Evolutionary conservation across 148 eudicot species (phyloP), one percentile per base, ranked within the genome.

Genomic region (Fagopyrum esculentum): DNA sequence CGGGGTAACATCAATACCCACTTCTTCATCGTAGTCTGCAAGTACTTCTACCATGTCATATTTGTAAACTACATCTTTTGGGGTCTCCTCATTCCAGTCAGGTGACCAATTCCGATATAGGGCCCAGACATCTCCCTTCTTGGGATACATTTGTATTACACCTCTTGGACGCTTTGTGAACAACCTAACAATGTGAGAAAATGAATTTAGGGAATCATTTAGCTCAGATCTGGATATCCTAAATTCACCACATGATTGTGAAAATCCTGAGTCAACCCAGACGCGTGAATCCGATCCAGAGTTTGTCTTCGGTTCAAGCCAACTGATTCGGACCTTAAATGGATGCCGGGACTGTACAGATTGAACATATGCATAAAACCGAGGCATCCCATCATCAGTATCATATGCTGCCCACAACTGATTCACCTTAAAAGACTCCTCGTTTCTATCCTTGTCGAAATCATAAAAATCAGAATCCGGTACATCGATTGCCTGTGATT

Each of bases 331-430:
- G 69, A 85, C 29, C 81, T 80, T 84, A 75, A 87, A 86, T 49
- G 94, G 94, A 75, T 83, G 78, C 66, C 73, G 73, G 72, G 89
- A 90, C 11, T 73, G 75, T 19, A 90, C 80, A 35, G 81, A 71
- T 40, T 83, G 86, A 76, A 90, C 75, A 78, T 83, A 76, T 44
- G 86, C 91, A 81, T 90, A 90, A 71, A 82, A 75, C 45, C 94
- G 80, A 56, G 94, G 94, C 91, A 90, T 86, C n/a, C 91, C 95
- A 76, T 90, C 95, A 73, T 81, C 40, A 35, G 40, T 82, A 71
- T 88, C 88, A 79, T 90, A 90, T 75, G 82, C 80, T 81, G 95
- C 91, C 95, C 95, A 90, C 57, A 90, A 85, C 61, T 90, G 91
- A 80, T 84, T 82, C 77, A 83, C 90, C 48, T 73, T 81, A 79